Conservation (phyloP, 345 rosid genomes). For the Salix koriyanagi region DNA sequence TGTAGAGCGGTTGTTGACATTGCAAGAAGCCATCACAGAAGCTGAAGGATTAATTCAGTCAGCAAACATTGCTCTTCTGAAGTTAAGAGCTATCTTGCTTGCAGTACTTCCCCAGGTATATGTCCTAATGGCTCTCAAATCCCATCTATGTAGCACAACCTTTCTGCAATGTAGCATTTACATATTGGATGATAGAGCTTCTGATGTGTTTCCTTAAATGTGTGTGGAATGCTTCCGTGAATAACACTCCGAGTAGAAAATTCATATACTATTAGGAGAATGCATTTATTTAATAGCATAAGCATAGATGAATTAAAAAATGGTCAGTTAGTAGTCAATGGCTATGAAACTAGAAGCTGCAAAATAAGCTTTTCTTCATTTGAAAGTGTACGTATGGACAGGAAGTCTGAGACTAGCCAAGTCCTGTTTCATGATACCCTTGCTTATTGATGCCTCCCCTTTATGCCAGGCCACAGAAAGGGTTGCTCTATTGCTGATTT, state of each 20-base stretch:
- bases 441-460: neutral
- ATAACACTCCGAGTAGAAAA: no score
- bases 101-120: slow-evolving; percentile 78
- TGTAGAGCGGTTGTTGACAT: slow-evolving; percentile 78
- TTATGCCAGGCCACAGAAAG: slow-evolving; percentile 66
- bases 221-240: neutral
- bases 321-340: no score
- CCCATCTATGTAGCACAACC: neutral
- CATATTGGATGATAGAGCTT: neutral
- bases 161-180: neutral
- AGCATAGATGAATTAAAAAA: no score
- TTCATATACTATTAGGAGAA: no score
- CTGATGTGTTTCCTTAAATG: neutral
- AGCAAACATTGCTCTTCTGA: slow-evolving; percentile 71
- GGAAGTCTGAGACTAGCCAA: neutral
- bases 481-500: slow-evolving; percentile 53
- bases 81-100: slow-evolving; percentile 80
- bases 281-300: no score
- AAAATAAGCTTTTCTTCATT: no score
- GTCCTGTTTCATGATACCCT: neutral
- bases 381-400: neutral
- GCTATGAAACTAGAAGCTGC: no score
- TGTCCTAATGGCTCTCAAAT: neutral
- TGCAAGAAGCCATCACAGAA: slow-evolving; percentile 73
- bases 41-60: slow-evolving; percentile 69